Conservation (phyloP, 371 early-diverging fungal genomes). For the Basidiobolus heterosporus region DNA sequence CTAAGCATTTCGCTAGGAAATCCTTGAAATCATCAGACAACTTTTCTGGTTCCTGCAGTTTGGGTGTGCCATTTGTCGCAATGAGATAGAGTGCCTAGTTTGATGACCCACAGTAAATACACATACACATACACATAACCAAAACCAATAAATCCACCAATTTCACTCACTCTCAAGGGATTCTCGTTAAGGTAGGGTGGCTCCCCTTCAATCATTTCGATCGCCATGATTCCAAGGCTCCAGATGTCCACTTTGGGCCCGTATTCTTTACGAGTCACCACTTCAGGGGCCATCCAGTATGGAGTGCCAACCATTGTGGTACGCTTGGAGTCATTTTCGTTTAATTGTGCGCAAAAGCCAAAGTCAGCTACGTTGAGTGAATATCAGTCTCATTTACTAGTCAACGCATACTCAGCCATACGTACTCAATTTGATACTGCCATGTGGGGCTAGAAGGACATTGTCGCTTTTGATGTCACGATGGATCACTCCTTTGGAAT, state of each 20-base stretch:
- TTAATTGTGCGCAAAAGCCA: slow-evolving; percentile 85
- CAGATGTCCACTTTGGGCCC: slow-evolving; percentile 92
- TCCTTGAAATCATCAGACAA: slow-evolving; percentile 61
- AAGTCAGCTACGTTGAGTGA: slow-evolving; percentile 52
- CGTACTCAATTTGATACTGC: slow-evolving; percentile 81
- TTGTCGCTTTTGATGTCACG: slow-evolving; percentile 97
- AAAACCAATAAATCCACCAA: no score
- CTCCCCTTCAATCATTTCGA: slow-evolving; percentile 85
- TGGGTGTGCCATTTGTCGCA: slow-evolving; percentile 91
- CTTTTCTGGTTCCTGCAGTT: slow-evolving; percentile 72
- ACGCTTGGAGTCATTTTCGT: slow-evolving; percentile 58
- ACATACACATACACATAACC: no score
- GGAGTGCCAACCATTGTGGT: slow-evolving; percentile 88
- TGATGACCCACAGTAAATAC: no score
- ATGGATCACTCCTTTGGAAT: slow-evolving; percentile 87
- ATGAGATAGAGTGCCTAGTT: slow-evolving; percentile 74
- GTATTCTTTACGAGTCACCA: slow-evolving; percentile 83
- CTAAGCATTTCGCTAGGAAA: slow-evolving; percentile 66
- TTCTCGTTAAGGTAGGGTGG: slow-evolving; percentile 91
- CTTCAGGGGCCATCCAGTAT: slow-evolving; percentile 95
- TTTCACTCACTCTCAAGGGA: slow-evolving; percentile 38
- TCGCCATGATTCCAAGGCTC: slow-evolving; percentile 91
- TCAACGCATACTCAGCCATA: not conserved
- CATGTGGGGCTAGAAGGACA: slow-evolving; percentile 66
- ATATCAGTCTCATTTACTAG: not conserved